Base-by-base conservation (phyloP, 352 stramenopile genomes). In the Phytophthora boehmeriae region DNA sequence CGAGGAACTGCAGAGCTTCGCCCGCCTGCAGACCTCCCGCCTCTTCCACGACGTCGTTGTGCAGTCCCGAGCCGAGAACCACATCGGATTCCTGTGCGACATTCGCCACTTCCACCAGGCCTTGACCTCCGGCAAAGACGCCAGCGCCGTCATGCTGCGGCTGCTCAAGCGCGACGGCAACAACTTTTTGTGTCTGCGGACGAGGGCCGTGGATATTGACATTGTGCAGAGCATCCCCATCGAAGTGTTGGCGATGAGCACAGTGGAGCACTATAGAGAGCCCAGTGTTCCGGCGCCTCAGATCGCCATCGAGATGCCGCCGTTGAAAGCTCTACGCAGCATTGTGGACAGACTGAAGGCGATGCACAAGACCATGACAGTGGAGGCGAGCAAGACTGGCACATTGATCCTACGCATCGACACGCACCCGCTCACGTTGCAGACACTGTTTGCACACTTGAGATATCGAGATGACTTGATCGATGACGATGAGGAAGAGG, bases 211-310 rank as follows among this genome's bases (percentile, higher is more conserved):
- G 27, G 86, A 95, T 59, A 89, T 95, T 41, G 83, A 95, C 58
- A 93, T 95, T 38, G 76, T 92, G 35, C 86, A 95, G 69, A 95
- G 83, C 54, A 85, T 95, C 38, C 86, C 86, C 19, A 92, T 95
- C 57, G 69, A 89, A 30, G 81, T 95, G 60, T 48, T 95, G 49
- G 71, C 86, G 14, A 91, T 93, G 80, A 87, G 68, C 49, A 78
- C 75, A 1, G 78, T 88, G 13, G 78, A 89, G 46, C 84, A 90
- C 57, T 91, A 88, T 55, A 70, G 71, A 49, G 86, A 95, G 44
- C 86, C 86, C n/a, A 86, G 80, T 65, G 74, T 95, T 5, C 80
- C 86, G 0, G 76, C 82, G 4, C 86, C 86, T 13, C 81, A 91
- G 53, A 88, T 95, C 55, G 86, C 80, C 11, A 80, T 95, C 30